Conservation (phyloP, 345 rosid genomes). For the Moricandia moricandioides region DNA sequence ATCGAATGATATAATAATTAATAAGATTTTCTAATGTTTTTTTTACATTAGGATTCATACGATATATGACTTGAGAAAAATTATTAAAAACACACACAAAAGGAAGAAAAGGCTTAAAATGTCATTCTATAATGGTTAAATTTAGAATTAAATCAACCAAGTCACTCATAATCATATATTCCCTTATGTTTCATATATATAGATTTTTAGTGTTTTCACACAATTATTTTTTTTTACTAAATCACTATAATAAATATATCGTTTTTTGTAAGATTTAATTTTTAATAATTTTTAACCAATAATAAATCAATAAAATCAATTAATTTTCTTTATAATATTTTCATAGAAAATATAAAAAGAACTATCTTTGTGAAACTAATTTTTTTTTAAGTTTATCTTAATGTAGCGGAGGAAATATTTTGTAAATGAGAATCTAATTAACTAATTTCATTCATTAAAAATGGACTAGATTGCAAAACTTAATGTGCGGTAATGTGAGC, state of each 20-base stretch:
- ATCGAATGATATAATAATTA: not conserved
- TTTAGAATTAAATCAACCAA: slow-evolving; percentile 4
- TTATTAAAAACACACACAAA: not conserved
- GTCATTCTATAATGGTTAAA: not conserved
- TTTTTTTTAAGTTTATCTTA: no score
- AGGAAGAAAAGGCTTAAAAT: not conserved
- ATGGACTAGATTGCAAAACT: not conserved
- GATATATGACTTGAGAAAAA: not conserved
- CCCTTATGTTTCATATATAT: no score
- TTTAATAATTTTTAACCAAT: no score
- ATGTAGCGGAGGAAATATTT: no score
- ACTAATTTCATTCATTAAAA: not conserved
- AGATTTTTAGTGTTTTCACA: no score
- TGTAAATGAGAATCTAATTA: not conserved
- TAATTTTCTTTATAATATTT: no score
- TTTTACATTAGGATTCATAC: not conserved
- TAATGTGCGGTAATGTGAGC: not conserved
- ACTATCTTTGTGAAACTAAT: no score
- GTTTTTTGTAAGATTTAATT: no score
- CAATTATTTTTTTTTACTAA: no score
- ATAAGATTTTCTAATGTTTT: not conserved
- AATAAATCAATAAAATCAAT: no score
- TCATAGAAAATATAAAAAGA: no score
- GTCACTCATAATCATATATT: not conserved
- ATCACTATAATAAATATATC: no score